phyloP scores from a whole-genome alignment of 306 rosid genomes.

The Quercus variabilis region DNA sequence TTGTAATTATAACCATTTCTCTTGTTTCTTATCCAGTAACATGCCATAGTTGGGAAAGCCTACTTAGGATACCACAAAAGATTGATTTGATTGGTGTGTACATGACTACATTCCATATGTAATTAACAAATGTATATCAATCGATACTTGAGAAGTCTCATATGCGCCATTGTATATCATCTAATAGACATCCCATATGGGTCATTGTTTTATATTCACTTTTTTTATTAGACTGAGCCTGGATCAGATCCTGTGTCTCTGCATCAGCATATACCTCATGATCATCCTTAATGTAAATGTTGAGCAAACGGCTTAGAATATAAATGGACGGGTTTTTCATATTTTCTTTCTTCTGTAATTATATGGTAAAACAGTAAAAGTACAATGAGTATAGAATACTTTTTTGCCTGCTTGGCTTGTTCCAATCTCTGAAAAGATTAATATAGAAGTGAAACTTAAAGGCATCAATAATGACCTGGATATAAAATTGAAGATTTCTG shows the following conservation, averaged over 20 bases:
- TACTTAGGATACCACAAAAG: not conserved
- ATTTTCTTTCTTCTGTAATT: not conserved
- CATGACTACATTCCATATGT: not conserved
- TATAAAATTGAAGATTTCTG: slow-evolving; percentile 96
- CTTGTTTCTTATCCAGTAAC: not conserved
- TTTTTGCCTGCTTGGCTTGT: not conserved
- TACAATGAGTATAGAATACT: not conserved
- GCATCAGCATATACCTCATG: not conserved
- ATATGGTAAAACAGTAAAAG: not conserved
- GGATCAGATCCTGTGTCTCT: not conserved
- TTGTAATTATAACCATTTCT: not conserved
- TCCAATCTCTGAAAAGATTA: not conserved
- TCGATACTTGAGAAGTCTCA: not conserved
- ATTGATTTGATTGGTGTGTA: not conserved
- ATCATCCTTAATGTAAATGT: not conserved
- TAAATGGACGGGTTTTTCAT: not conserved
- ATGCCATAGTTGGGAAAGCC: not conserved
- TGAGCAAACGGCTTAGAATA: not conserved
- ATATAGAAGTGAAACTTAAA: slow-evolving; percentile 7
- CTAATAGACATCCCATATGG: not conserved
- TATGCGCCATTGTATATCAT: too few relatives aligned
- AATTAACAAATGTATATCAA: not conserved
- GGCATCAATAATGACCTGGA: slow-evolving; percentile 55
- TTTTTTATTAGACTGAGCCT: not conserved
- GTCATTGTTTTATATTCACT: not conserved